Conservation (phyloP, 2,329 filamentous ascomycete species). For the Colletotrichum euphorbiae region DNA sequence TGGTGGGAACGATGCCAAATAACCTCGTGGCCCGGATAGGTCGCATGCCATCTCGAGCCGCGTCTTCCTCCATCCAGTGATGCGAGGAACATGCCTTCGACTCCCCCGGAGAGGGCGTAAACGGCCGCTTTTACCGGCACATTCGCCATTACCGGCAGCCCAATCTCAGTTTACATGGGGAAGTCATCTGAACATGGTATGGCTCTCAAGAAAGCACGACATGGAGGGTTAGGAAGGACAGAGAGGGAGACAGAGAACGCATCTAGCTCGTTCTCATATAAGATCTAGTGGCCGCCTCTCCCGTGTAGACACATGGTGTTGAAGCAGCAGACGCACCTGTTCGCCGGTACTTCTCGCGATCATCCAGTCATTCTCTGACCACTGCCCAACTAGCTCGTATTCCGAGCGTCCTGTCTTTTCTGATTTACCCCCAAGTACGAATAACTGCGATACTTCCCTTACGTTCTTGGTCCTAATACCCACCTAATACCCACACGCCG, state of each 20-base stretch:
- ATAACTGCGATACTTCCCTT: not conserved
- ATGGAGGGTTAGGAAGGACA: not conserved
- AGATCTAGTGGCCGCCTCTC: conserved; percentile 17
- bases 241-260: not conserved
- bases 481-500: not conserved
- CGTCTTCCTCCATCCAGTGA: conserved; percentile 1
- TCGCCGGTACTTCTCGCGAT: conserved; percentile 21
- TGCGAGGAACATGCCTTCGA: not conserved
- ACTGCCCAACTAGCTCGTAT: conserved; percentile 13
- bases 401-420: conserved; percentile 30
- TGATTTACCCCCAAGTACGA: conserved; percentile 2
- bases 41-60: conserved; percentile 12
- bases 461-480: not conserved
- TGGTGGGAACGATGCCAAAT: not conserved
- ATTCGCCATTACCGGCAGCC: conserved; percentile 14
- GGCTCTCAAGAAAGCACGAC: not conserved
- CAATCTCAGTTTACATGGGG: conserved; percentile 5
- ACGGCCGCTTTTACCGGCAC: conserved; percentile 2
- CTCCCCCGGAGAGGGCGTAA: too few relatives aligned
- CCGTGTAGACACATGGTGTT: not conserved
- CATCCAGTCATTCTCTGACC: conserved; percentile 3
- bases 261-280: conserved; percentile 16
- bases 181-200: not conserved
- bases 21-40: conserved; percentile 17
- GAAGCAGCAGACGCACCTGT: conserved; percentile 28